Evolutionary conservation across 2,329 filamentous ascomycete species (phyloP), one percentile per base, ranked within the genome.

Genomic region (Cladorrhinum sp.): DNA sequence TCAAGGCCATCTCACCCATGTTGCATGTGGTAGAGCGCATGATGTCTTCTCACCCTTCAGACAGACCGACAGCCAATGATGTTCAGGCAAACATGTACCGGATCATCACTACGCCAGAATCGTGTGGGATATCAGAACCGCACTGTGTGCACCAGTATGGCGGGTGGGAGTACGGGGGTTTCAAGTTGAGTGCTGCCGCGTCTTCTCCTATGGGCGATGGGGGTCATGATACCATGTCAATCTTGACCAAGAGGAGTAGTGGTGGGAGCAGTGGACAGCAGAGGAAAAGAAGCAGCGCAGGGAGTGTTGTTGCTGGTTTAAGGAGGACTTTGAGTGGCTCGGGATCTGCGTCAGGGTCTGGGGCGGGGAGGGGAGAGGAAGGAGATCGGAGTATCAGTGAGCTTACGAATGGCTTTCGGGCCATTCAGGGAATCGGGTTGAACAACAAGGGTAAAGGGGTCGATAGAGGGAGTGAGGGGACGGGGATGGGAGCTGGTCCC

Each of bases 91-190:
- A 75, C 57, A 75, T 84, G 53, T 83, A 84, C 69, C 74, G 77
- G 64, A 79, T 86, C 61, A 70, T 86, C 39, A 80, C 76, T 1
- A 46, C 16, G 7, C n/a, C 42, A 3, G 79, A 80, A 63, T 68
- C 73, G 50, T 81, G 79, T 64, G 73, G 72, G 23, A 79, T 82
- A 51, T 59, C 70, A 4, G 80, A 83, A 68, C 81, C 81, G 55
- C 82, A 84, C 66, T 85, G 82, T 69, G 79, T 82, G n/a, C 79
- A 82, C 59, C 75, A 79, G 62, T 82, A 82, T 62, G 73, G 71
- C 7, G 66, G 67, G 12, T 69, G 69, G 61, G 67, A 64, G 7
- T 63, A 63, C 24, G 64, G 62, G 5, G 64, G 66, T 52, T 65
- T 64, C 46, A 65, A 70, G 58, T 52, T 71, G 57, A 63, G 64